Conservation (phyloP, 2,329 filamentous ascomycete species). For the Bretziella fagacearum region DNA sequence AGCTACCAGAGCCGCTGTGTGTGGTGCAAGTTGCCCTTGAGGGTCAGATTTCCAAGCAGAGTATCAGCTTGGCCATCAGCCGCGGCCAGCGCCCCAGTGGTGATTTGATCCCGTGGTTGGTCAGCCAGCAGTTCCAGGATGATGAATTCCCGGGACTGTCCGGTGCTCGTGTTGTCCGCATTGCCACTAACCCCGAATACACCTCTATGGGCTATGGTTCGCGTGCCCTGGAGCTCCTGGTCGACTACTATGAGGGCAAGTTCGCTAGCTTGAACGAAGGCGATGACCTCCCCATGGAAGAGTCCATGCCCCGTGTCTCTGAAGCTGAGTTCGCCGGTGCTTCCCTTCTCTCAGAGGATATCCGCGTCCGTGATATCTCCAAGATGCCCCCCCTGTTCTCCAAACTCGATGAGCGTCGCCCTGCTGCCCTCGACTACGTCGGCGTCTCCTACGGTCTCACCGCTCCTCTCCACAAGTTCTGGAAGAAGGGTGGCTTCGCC, state of each 20-base stretch:
- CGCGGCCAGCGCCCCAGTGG: constrained; percentile 78
- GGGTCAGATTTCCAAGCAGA: constrained; percentile 85
- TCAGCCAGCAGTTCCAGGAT: constrained; percentile 96
- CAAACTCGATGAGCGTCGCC: constrained; percentile 66
- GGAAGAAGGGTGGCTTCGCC: constrained; percentile 73
- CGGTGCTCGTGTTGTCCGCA: constrained; percentile 79
- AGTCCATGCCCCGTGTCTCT: constrained; percentile 59
- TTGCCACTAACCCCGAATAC: constrained; percentile 93
- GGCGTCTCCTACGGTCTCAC: constrained; percentile 94
- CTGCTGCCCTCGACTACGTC: constrained; percentile 72
- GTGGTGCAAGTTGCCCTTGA: constrained; percentile 90
- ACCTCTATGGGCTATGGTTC: constrained; percentile 84
- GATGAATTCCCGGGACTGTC: constrained; percentile 89
- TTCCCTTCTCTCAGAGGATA: constrained; percentile 67
- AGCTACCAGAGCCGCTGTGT: constrained; percentile 80
- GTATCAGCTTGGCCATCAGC: constrained; percentile 75
- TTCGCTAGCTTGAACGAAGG: constrained; percentile 72
- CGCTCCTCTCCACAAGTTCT: constrained; percentile 77
- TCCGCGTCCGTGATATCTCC: constrained; percentile 76
- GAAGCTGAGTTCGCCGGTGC: constrained; percentile 64
- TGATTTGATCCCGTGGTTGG: constrained; percentile 92
- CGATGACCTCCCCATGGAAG: constrained; percentile 31
- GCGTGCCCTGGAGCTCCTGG: constrained; percentile 69
- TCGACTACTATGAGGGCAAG: constrained; percentile 89
- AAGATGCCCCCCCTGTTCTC: constrained; percentile 89